Evolutionary conservation across 2,329 filamentous ascomycete species (phyloP).

Genomic region (Aspergillus sp.): DNA sequence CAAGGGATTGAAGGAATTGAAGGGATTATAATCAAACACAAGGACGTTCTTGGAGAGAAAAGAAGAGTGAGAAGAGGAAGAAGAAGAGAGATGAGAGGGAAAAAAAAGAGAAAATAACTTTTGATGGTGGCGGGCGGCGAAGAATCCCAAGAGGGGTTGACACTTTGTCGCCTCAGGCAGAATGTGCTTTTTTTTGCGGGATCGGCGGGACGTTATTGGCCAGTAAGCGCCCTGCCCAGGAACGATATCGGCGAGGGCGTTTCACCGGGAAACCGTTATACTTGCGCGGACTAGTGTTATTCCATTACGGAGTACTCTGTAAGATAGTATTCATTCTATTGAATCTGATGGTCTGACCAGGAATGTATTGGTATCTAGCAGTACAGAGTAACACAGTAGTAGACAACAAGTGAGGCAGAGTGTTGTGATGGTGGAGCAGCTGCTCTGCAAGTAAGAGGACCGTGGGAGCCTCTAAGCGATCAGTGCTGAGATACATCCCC

Average conservation of each 20-base stretch:
- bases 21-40: conserved; percentile 6
- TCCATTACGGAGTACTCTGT: too few species aligned
- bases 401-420: too few species aligned
- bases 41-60: conserved; percentile 5
- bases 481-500: not conserved
- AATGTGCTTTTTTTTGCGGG: not conserved
- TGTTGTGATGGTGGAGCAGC: not conserved
- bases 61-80: conserved; percentile 4
- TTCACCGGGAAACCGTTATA: too few species aligned
- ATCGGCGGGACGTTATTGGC: not conserved
- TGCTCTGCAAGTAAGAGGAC: not conserved
- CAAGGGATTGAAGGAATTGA: conserved; percentile 6
- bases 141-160: not conserved
- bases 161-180: not conserved
- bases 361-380: too few species aligned
- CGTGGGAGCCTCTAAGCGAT: conserved; percentile 1
- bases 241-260: not conserved
- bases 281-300: too few species aligned
- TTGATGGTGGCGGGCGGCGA: not conserved
- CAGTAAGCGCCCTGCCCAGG: not conserved
- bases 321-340: not conserved
- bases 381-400: too few species aligned
- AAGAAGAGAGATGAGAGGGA: conserved; percentile 2
- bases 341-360: too few species aligned
- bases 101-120: not conserved